phyloP scores from a whole-genome alignment of 2,329 filamentous ascomycete species.

The Fusarium scirpi region DNA sequence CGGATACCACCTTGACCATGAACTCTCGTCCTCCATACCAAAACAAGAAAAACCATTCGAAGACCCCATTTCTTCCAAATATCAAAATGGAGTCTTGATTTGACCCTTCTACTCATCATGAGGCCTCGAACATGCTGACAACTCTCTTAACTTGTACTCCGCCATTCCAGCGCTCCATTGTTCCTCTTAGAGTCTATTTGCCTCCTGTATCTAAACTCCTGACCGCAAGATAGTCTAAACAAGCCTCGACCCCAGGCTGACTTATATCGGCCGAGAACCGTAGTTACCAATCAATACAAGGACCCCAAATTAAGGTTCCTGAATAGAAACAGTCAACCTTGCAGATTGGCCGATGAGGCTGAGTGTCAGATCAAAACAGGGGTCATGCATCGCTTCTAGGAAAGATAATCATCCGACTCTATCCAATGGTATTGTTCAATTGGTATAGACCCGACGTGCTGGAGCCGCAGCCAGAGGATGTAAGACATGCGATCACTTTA shows the following conservation, averaged over 20 bases:
- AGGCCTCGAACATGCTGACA: background rate
- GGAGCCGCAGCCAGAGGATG: background rate
- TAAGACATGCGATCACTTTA: constrained; percentile 2
- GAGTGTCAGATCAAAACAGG: constrained; percentile 4
- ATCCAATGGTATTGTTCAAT: background rate
- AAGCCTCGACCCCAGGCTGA: background rate
- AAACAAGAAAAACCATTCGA: background rate
- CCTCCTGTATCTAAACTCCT: background rate
- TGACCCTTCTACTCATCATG: background rate
- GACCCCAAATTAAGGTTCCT: background rate
- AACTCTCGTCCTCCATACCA: background rate
- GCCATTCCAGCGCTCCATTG: background rate
- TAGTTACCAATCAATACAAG: background rate
- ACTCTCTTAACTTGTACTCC: background rate
- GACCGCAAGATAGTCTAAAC: background rate
- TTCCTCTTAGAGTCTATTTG: background rate
- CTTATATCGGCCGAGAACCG: background rate
- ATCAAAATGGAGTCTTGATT: background rate
- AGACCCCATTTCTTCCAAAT: background rate
- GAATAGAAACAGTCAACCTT: background rate
- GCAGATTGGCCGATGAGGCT: background rate
- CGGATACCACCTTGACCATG: too few relatives aligned
- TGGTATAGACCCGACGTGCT: background rate
- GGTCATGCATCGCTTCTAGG: background rate
- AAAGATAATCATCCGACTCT: background rate